Conservation (phyloP, 768 basidiomycete species). For the Leccinum disarticulatum region DNA sequence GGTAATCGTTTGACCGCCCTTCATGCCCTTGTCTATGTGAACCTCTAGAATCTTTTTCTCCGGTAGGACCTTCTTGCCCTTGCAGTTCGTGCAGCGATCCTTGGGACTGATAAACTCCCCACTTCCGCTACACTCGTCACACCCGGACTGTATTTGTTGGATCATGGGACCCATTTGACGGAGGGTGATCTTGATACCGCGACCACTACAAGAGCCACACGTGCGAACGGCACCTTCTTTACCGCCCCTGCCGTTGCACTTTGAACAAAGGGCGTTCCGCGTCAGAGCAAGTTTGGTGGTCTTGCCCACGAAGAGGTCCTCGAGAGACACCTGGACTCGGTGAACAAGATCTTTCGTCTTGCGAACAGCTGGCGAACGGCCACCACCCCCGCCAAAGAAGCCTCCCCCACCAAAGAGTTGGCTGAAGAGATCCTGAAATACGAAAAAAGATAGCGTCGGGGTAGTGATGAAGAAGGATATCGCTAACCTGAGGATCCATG, state of each 20-base stretch:
- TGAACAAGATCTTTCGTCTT: slow-evolving; percentile 99
- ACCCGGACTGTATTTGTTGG: slow-evolving; percentile 95
- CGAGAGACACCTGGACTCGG: slow-evolving; percentile 92
- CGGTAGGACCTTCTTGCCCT: slow-evolving; percentile 90
- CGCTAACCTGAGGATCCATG: slow-evolving; percentile 89
- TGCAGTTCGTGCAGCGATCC: slow-evolving; percentile 89
- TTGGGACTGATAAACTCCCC: slow-evolving; percentile 94
- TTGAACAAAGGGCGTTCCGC: slow-evolving; percentile 88
- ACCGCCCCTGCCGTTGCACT: slow-evolving; percentile 95
- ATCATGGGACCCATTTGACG: slow-evolving; percentile 99
- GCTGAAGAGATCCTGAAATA: slow-evolving; percentile 84
- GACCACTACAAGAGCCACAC: slow-evolving; percentile 79
- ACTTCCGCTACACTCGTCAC: slow-evolving; percentile 90
- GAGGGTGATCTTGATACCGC: slow-evolving; percentile 86
- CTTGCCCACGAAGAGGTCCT: slow-evolving; percentile 99
- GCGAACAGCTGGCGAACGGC: slow-evolving; percentile 69
- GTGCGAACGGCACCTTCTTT: slow-evolving; percentile 92
- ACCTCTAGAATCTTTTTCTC: slow-evolving; percentile 99
- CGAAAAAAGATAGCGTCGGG: not conserved
- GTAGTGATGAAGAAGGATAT: not conserved
- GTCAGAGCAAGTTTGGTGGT: slow-evolving; percentile 97
- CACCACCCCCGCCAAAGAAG: slow-evolving; percentile 70
- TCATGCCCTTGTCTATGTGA: slow-evolving; percentile 98
- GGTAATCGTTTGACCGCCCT: slow-evolving; percentile 84
- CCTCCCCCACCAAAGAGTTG: slow-evolving; percentile 90